phyloP scores from a whole-genome alignment of 1,284 basidiomycete genomes.

The Peniophora sp. region DNA sequence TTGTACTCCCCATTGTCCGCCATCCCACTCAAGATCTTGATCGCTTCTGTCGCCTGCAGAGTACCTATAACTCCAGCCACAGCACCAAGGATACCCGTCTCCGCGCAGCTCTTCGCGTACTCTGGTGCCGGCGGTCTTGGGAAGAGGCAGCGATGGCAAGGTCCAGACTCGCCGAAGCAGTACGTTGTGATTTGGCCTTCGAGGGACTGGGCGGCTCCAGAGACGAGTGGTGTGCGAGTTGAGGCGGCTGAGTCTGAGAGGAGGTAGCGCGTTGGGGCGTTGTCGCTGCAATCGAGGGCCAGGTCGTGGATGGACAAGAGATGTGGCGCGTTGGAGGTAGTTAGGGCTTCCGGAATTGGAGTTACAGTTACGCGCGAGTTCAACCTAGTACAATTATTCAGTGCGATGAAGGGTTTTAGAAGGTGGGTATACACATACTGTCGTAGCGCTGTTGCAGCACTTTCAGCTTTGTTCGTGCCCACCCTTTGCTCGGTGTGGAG shows the following conservation, averaged over 20 bases:
- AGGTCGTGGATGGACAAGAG: slow-evolving; percentile 66
- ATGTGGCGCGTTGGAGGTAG: slow-evolving; percentile 49
- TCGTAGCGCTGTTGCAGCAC: slow-evolving; percentile 63
- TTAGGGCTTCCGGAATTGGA: slow-evolving; percentile 45
- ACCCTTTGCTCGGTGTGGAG: slow-evolving; percentile 78
- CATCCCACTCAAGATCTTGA: slow-evolving; percentile 69
- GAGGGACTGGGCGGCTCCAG: slow-evolving; percentile 87
- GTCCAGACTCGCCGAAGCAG: slow-evolving; percentile 60
- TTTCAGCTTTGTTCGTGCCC: slow-evolving; percentile 81
- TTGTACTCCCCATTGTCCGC: slow-evolving; percentile 37
- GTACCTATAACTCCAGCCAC: slow-evolving; percentile 91
- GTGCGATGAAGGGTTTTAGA: neutral
- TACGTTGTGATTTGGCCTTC: slow-evolving; percentile 90
- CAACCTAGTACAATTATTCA: slow-evolving; percentile 36
- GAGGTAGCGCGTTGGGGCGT: slow-evolving; percentile 87
- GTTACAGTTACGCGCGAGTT: slow-evolving; percentile 61
- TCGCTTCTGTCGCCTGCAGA: slow-evolving; percentile 85
- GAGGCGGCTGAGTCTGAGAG: slow-evolving; percentile 86
- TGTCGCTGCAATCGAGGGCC: slow-evolving; percentile 94
- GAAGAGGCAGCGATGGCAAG: slow-evolving; percentile 95
- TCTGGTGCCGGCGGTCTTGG: slow-evolving; percentile 64
- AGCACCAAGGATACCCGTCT: slow-evolving; percentile 85
- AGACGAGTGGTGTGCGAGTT: slow-evolving; percentile 75
- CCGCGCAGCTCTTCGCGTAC: slow-evolving; percentile 74
- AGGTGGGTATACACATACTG: slow-evolving; percentile 32